Evolutionary conservation across 768 basidiomycete species (phyloP).

Genomic region (Calocybe cyanea): DNA sequence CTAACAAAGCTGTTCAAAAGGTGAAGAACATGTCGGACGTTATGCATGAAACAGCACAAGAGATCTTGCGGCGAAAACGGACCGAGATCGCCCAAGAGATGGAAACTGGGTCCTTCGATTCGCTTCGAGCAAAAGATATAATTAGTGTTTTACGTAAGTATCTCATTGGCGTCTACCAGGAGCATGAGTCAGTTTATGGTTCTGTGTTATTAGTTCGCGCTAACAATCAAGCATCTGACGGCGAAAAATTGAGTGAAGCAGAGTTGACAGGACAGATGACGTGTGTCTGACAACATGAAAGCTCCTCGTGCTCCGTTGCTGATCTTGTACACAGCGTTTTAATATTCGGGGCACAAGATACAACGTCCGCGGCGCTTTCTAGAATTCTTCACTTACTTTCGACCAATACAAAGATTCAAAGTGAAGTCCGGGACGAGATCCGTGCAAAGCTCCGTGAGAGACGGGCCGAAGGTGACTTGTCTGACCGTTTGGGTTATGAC

Average conservation of each 20-base stretch:
- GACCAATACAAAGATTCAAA: conserved; percentile 34
- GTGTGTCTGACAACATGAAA: conserved; percentile 22
- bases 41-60: conserved; percentile 38
- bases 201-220: conserved; percentile 25
- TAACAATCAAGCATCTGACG: conserved; percentile 30
- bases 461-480: conserved; percentile 13
- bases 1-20: conserved; percentile 34
- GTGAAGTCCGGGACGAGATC: conserved; percentile 33
- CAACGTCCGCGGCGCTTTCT: conserved; percentile 41
- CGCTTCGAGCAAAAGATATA: conserved; percentile 39
- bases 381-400: conserved; percentile 39
- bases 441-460: conserved; percentile 18
- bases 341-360: conserved; percentile 50
- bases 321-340: conserved; percentile 30
- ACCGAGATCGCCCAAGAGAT: conserved; percentile 19
- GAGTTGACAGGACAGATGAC: conserved; percentile 50
- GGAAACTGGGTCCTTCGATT: conserved; percentile 17
- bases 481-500: conserved; percentile 29
- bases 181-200: background rate
- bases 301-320: background rate
- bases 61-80: conserved; percentile 38
- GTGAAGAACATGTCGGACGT: conserved; percentile 45
- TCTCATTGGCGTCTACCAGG: background rate
- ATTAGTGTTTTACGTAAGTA: conserved; percentile 45
- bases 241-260: conserved; percentile 35